A percentile compares a stretch with the other conserved stretches of the same genome.
Evolutionary conservation across 164 flowering plant genomes (phyloP).

Genomic region (Euptelea pleiosperma): DNA sequence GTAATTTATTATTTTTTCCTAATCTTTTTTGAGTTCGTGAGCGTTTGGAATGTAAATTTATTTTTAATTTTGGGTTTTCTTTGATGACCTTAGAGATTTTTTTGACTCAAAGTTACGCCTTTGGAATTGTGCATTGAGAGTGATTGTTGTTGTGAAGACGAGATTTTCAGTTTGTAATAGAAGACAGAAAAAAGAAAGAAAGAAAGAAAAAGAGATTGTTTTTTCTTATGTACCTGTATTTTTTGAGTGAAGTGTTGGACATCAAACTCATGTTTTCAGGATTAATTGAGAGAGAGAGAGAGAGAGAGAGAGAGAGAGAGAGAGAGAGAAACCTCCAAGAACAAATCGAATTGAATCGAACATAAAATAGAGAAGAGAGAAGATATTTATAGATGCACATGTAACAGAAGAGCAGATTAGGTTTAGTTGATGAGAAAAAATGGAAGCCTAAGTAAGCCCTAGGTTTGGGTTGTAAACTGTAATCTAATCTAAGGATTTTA

Average conservation of each 20-base stretch:
- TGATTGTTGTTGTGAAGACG: constrained; percentile 8
- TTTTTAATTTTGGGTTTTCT: neutral
- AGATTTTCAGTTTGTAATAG: too few relatives aligned
- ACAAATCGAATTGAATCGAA: neutral
- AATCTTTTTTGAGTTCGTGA: constrained; percentile 3
- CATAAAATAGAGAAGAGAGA: neutral
- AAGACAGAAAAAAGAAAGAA: neutral
- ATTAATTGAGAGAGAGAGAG: neutral
- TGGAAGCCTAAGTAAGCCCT: too few relatives aligned
- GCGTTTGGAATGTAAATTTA: constrained; percentile 11
- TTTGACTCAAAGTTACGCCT: neutral
- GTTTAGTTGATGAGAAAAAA: too few relatives aligned
- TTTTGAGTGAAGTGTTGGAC: too few relatives aligned
- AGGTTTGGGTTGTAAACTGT: too few relatives aligned
- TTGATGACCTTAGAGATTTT: neutral
- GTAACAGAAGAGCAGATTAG: too few relatives aligned
- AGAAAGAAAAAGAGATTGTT: constrained; percentile 6
- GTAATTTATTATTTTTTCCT: constrained; percentile 7
- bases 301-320: neutral
- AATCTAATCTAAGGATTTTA: neutral
- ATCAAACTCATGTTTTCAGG: neutral
- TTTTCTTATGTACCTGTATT: neutral
- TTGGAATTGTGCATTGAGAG: constrained; percentile 1
- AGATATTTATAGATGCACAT: neutral
- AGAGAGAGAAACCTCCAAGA: neutral